Conservation (phyloP, 2,329 filamentous ascomycete species). For the Sclerotinia spermophila region DNA sequence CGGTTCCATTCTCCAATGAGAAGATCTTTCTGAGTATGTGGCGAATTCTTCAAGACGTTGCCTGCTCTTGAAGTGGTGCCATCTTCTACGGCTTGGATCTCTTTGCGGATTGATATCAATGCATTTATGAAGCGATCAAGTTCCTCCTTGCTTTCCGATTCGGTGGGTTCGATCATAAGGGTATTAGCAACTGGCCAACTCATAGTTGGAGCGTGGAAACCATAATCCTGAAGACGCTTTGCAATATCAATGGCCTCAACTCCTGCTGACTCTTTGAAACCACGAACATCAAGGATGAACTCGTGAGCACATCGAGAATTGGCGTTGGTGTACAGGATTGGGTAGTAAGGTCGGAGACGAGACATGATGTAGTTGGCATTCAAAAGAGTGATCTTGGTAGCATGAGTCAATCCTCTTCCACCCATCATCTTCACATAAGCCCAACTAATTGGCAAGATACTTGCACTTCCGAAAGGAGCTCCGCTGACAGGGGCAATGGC, state of each 20-base stretch:
- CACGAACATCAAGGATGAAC: slow-evolving; percentile 87
- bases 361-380: slow-evolving; percentile 97
- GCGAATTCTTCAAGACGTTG: slow-evolving; percentile 86
- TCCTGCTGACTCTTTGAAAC: slow-evolving; percentile 77
- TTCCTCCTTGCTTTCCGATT: slow-evolving; percentile 88
- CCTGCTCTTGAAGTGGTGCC: slow-evolving; percentile 69
- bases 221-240: slow-evolving; percentile 94
- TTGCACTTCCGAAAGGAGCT: slow-evolving; percentile 81
- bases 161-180: slow-evolving; percentile 96
- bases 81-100: slow-evolving; percentile 80
- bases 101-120: slow-evolving; percentile 77
- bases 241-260: slow-evolving; percentile 93
- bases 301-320: slow-evolving; percentile 90
- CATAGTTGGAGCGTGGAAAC: slow-evolving; percentile 97
- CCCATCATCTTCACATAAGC: slow-evolving; percentile 96
- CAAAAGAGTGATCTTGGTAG: slow-evolving; percentile 87
- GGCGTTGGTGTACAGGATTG: slow-evolving; percentile 89
- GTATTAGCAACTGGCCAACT: slow-evolving; percentile 93
- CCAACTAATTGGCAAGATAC: slow-evolving; percentile 92
- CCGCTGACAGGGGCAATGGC: slow-evolving; percentile 72
- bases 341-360: slow-evolving; percentile 79
- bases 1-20: slow-evolving; percentile 74
- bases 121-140: slow-evolving; percentile 92
- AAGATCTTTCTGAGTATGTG: slow-evolving; percentile 80
- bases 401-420: slow-evolving; percentile 74